These are phyloP conservation scores for Platismatia glauca DNA, from an alignment of 495 filamentous ascomycete species.

Conservation along the genomic window DNA sequence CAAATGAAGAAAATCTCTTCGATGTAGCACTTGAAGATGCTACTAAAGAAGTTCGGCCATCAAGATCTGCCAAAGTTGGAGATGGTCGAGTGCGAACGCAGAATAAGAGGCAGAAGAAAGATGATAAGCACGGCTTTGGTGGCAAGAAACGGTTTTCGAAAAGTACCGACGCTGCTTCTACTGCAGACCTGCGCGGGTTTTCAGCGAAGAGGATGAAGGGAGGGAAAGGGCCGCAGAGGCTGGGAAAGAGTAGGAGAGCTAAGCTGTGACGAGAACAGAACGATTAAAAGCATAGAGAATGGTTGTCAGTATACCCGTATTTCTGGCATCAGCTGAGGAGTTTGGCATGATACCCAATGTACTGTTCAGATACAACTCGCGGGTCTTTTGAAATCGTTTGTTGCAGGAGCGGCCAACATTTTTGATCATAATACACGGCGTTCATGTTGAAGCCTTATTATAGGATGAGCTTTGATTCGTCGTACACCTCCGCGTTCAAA, in stretches of 20 bases:
- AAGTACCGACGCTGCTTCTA: constrained; percentile 75
- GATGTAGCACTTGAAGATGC: constrained; percentile 86
- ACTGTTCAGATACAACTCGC: background rate
- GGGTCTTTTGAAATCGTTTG: background rate
- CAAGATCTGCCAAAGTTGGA: constrained; percentile 20
- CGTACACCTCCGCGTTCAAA: background rate
- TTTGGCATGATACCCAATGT: constrained; percentile 15
- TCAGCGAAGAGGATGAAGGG: constrained; percentile 78
- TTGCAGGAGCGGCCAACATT: background rate
- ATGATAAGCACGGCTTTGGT: constrained; percentile 86
- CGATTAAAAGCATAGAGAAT: background rate
- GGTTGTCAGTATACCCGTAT: background rate
- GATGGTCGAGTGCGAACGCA: constrained; percentile 26
- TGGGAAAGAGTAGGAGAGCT: constrained; percentile 58
- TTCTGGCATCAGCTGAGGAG: constrained; percentile 1
- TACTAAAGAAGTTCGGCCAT: constrained; percentile 39
- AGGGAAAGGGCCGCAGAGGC: constrained; percentile 41
- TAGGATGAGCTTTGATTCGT: background rate
- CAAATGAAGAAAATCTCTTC: constrained; percentile 82
- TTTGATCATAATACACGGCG: background rate
- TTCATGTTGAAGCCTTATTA: background rate
- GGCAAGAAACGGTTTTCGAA: constrained; percentile 87
- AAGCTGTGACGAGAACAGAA: constrained; percentile 8
- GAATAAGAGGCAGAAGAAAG: constrained; percentile 81
- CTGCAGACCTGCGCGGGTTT: constrained; percentile 69